Percentiles rank a stretch among this genome's conserved stretches.
These are phyloP conservation scores for Ceratocystis variospora DNA, from an alignment of 2,329 filamentous ascomycete species.

Conservation along the genomic window DNA sequence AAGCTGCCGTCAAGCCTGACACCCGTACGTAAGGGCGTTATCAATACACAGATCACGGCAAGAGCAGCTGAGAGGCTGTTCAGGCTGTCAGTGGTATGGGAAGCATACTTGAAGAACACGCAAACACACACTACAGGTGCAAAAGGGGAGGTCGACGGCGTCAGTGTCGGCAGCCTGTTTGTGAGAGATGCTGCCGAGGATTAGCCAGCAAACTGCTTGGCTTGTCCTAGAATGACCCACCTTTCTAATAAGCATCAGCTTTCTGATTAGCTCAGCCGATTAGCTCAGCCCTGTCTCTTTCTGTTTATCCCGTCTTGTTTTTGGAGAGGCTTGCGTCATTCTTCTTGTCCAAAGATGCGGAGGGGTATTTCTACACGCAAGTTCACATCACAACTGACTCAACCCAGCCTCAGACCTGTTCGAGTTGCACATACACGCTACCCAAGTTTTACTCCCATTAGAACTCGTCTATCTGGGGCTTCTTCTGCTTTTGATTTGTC, in stretches of 20 bases:
- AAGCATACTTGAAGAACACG: not conserved
- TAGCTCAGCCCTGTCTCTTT: not conserved
- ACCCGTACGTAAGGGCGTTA: not conserved
- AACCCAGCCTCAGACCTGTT: not conserved
- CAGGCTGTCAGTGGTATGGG: not conserved
- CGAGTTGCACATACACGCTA: not conserved
- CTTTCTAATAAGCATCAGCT: not conserved
- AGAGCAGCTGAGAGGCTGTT: not conserved
- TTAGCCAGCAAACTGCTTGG: not conserved
- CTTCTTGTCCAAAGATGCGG: not conserved
- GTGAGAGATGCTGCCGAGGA: not conserved
- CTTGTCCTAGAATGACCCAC: not conserved
- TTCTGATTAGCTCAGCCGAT: not conserved
- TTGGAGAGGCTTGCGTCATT: constrained; percentile 1
- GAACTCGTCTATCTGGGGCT: not conserved
- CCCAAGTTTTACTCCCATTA: not conserved
- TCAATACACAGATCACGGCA: not conserved
- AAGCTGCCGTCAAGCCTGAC: not conserved
- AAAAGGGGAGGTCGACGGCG: not conserved
- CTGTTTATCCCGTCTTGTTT: not conserved
- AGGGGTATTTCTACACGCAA: not conserved
- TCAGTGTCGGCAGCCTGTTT: not conserved
- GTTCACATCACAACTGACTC: not conserved
- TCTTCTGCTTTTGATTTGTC: constrained; percentile 17
- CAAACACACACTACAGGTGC: not conserved